Evolutionary conservation across 108 stramenopile genomes (phyloP).

Genomic region (Schizochytrium sp.): DNA sequence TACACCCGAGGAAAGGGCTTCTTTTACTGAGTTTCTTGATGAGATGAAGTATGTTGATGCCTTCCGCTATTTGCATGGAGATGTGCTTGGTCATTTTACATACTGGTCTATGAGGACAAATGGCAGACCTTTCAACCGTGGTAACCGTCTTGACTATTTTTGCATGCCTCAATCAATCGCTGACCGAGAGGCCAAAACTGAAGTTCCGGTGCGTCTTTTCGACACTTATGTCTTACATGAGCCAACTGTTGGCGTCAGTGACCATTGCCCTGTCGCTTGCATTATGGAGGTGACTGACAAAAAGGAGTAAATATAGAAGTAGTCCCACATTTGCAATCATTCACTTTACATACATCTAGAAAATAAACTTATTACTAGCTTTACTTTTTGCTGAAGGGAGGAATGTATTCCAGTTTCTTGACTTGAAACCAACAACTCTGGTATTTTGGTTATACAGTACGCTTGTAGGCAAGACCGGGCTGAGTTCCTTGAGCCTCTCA

Average conservation of each 20-base stretch:
- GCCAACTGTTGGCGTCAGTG: constrained; percentile 27
- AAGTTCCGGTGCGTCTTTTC: neutral
- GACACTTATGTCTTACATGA: constrained; percentile 33
- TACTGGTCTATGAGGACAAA: constrained; percentile 32
- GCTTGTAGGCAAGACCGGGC: too few relatives aligned
- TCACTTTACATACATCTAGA: too few relatives aligned
- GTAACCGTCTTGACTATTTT: constrained; percentile 39
- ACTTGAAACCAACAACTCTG: too few relatives aligned
- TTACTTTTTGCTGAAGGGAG: too few relatives aligned
- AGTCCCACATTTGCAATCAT: too few relatives aligned
- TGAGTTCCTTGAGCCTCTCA: too few relatives aligned
- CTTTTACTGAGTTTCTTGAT: constrained; percentile 23
- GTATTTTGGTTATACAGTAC: too few relatives aligned
- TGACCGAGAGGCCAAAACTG: neutral
- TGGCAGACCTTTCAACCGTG: constrained; percentile 49
- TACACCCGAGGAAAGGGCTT: constrained; percentile 9
- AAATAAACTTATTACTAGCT: too few relatives aligned
- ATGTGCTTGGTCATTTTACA: constrained; percentile 13
- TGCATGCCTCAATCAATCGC: neutral
- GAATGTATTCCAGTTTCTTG: too few relatives aligned
- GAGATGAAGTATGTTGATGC: constrained; percentile 45
- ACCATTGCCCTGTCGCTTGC: constrained; percentile 48
- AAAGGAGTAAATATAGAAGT: neutral
- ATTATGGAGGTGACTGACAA: neutral
- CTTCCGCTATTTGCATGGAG: constrained; percentile 7